Evolutionary conservation across 2,329 filamentous ascomycete species (phyloP).

Genomic region (Claviceps cyperi): DNA sequence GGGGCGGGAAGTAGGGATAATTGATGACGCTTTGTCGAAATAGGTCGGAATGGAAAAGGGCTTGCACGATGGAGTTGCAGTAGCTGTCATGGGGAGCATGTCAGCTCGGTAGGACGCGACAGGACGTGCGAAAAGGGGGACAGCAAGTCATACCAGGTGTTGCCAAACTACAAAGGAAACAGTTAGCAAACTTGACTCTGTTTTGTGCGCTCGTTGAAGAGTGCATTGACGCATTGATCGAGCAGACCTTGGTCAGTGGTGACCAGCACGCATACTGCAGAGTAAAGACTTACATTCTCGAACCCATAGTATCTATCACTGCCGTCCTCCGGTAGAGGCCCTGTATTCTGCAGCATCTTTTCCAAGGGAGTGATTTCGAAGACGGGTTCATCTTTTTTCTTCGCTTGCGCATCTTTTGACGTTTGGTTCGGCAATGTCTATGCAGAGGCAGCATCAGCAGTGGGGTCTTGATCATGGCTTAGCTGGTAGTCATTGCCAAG

Average conservation of each 20-base stretch:
- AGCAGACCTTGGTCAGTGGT: not conserved
- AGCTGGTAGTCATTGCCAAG: not conserved
- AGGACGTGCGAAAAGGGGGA: not conserved
- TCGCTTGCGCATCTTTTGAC: constrained; percentile 31
- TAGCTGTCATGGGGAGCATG: constrained; percentile 45
- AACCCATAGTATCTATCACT: constrained; percentile 98
- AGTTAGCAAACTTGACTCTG: not conserved
- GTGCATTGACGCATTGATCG: not conserved
- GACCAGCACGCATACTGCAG: not conserved
- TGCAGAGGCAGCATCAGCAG: constrained; percentile 16
- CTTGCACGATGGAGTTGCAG: constrained; percentile 96
- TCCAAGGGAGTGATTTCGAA: constrained; percentile 48
- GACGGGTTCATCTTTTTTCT: constrained; percentile 43
- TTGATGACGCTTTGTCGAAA: constrained; percentile 92
- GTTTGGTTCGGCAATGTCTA: constrained; percentile 30
- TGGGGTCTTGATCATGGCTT: constrained; percentile 8
- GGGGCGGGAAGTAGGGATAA: constrained; percentile 62
- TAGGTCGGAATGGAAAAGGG: constrained; percentile 84
- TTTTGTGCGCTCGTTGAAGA: not conserved
- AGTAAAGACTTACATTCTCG: constrained; percentile 64
- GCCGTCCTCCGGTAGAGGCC: constrained; percentile 69
- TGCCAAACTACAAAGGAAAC: constrained; percentile 58
- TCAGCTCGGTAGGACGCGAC: not conserved
- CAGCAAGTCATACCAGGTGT: constrained; percentile 61
- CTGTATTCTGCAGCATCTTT: constrained; percentile 69